Evolutionary conservation across 305 asterid species (phyloP).

Genomic region (Withania somnifera): DNA sequence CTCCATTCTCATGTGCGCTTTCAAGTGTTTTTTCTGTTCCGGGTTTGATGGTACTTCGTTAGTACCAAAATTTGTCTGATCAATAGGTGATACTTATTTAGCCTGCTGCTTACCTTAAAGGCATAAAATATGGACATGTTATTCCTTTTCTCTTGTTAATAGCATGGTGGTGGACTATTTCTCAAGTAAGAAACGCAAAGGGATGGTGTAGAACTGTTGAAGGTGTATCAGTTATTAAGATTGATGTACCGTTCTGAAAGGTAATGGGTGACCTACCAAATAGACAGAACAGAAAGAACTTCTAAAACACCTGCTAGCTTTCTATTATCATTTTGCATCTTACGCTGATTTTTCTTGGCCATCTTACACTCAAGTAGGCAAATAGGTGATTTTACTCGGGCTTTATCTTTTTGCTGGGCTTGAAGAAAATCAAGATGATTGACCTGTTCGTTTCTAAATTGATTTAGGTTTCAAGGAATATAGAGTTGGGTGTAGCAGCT

Average conservation of each 20-base stretch:
- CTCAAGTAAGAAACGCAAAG: not conserved
- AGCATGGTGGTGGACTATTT: not conserved
- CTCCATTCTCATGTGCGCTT: not conserved
- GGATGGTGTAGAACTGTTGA: not conserved
- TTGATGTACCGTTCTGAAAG: not conserved
- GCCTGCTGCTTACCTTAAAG: not conserved
- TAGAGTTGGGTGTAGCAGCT: conserved; percentile 86
- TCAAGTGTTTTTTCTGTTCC: not conserved
- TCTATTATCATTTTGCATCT: not conserved
- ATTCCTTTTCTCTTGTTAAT: not conserved
- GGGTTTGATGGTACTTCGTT: not conserved
- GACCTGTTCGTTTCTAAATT: not conserved
- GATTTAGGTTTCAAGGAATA: conserved; percentile 53
- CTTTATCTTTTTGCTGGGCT: not conserved
- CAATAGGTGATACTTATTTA: not conserved
- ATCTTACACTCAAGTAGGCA: too few species aligned
- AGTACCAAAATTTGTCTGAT: not conserved
- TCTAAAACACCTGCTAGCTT: not conserved
- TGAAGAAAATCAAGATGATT: not conserved
- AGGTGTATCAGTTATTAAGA: not conserved
- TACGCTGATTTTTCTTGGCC: not conserved
- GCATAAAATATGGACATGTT: not conserved
- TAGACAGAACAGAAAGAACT: not conserved
- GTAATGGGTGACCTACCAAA: not conserved
- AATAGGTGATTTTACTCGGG: too few species aligned